Evolutionary conservation across 306 rosid species (phyloP).

Genomic region (Lathyrus sativus): DNA sequence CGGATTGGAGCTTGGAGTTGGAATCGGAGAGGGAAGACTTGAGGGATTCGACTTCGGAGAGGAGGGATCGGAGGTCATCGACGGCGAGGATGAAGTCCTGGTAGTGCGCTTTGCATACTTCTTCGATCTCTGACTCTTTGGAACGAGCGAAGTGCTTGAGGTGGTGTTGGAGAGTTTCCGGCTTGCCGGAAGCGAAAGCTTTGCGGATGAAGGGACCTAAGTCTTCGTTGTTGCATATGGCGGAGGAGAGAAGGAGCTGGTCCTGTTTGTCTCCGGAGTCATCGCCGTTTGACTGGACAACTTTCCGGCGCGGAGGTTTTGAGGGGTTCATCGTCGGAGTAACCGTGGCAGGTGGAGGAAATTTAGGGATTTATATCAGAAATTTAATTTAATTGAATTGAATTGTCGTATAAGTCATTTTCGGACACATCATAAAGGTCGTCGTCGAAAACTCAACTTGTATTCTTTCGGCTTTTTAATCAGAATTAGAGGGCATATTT

Average conservation of each 20-base stretch:
- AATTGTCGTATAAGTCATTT: slow-evolving; percentile 15
- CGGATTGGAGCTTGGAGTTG: slow-evolving; percentile 84
- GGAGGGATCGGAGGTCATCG: slow-evolving; percentile 96
- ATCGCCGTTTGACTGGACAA: slow-evolving; percentile 63
- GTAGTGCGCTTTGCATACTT: slow-evolving; percentile 96
- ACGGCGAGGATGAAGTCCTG: slow-evolving; percentile 98
- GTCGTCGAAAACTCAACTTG: slow-evolving; percentile 28
- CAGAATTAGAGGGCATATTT: not conserved
- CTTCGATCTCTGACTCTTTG: slow-evolving; percentile 97
- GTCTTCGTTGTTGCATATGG: slow-evolving; percentile 96
- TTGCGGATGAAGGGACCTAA: slow-evolving; percentile 89
- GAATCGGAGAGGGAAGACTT: slow-evolving; percentile 90
- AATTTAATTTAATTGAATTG: slow-evolving; percentile 13
- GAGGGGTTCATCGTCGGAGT: slow-evolving; percentile 56
- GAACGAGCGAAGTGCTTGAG: slow-evolving; percentile 91
- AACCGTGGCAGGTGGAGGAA: slow-evolving; percentile 44
- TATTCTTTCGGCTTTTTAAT: not conserved
- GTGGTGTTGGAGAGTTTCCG: slow-evolving; percentile 84
- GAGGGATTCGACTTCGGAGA: slow-evolving; percentile 90
- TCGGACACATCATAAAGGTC: slow-evolving; percentile 42
- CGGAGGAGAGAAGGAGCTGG: slow-evolving; percentile 80
- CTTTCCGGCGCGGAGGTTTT: slow-evolving; percentile 74
- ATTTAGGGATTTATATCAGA: slow-evolving; percentile 51
- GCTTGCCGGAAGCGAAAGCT: slow-evolving; percentile 78
- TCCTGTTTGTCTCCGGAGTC: slow-evolving; percentile 85